Evolutionary conservation across 495 filamentous ascomycete species (phyloP), one percentile per base, ranked within the genome.

Genomic region (Xylaria palmicola): DNA sequence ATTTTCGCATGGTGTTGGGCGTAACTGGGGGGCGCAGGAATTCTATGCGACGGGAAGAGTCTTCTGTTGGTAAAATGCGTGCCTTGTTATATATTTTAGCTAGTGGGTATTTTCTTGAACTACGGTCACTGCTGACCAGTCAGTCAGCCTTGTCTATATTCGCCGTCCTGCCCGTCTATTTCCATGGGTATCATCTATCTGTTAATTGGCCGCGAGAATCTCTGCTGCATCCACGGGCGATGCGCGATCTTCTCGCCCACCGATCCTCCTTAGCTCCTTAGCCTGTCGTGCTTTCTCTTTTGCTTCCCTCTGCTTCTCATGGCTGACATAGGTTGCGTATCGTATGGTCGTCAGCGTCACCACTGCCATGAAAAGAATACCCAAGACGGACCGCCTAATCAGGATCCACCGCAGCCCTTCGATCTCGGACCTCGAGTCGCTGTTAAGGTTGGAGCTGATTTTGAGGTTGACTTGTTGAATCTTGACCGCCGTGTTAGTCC

Each of bases 401-500:
- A 97, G 76, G 44, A 96, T 86, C 93, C 93, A 97, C 53, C 94
- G 78, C 36, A 99, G 67, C 2, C 88, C 89, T 72, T 99, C 94
- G 44, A 97, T 91, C 65, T 97, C 91, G 26, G 88, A 92, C 69
- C 91, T 92, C 15, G 87, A 80, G 69, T 97, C 94, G 61, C 89
- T 91, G 67, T 90, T 91, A 39, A 99, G 79, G 13, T 80, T 81
- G 29, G 96, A 90, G 8, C 88, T 92, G 69, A 98, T 97, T 69
- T 93, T 93, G 73, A 96, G 93, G 76, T 93, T 94, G 60, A 97
- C 75, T 73, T 96, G 89, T 77, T 94, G 91, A 27, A 97, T 94
- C 80, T 90, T 54, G 77, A 12, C 62, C 34, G 20, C 26, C 20
- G 58, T 29, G 34, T 57, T 52, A 15, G 36, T 34, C 15, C 36